Percentiles rank a stretch among this genome's conserved stretches.
Evolutionary conservation across 768 basidiomycete species (phyloP).

Genomic region (Amanita subjunquillea): DNA sequence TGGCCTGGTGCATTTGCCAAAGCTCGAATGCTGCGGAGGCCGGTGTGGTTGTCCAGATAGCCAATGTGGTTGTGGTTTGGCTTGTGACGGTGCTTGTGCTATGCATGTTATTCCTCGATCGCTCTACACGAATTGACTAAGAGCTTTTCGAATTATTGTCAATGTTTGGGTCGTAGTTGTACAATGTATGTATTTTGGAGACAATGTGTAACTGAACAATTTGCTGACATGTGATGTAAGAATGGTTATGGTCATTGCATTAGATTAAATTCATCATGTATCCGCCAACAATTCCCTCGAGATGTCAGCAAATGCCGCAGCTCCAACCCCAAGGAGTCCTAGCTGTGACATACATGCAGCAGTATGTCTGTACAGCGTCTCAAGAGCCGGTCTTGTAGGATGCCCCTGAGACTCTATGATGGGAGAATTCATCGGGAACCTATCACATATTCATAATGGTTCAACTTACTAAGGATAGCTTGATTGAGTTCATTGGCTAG

Average conservation of each 20-base stretch:
- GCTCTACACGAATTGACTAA: neutral
- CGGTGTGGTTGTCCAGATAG: slow-evolving; percentile 46
- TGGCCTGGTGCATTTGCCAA: slow-evolving; percentile 46
- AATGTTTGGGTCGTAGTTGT: neutral
- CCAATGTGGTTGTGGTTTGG: slow-evolving; percentile 43
- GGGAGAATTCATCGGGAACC: slow-evolving; percentile 1
- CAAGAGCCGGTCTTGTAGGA: slow-evolving; percentile 60
- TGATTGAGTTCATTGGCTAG: slow-evolving; percentile 74
- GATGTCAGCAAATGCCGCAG: slow-evolving; percentile 78
- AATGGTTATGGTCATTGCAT: neutral
- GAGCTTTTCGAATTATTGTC: too few relatives aligned
- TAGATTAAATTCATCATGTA: slow-evolving; percentile 1
- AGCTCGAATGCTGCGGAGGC: slow-evolving; percentile 59
- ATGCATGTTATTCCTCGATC: slow-evolving; percentile 9
- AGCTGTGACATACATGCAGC: slow-evolving; percentile 60
- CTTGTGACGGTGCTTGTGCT: slow-evolving; percentile 45
- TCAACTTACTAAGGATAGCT: slow-evolving; percentile 65
- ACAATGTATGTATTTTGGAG: neutral
- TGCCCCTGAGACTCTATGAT: slow-evolving; percentile 65
- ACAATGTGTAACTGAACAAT: neutral
- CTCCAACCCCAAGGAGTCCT: slow-evolving; percentile 59
- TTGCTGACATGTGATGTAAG: neutral
- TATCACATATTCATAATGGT: neutral
- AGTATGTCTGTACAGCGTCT: slow-evolving; percentile 70
- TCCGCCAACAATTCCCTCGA: slow-evolving; percentile 53